A percentile compares a stretch with the other conserved stretches of the same genome.
phyloP scores from a whole-genome alignment of 441 rosid species.

The Kokia cookei region DNA sequence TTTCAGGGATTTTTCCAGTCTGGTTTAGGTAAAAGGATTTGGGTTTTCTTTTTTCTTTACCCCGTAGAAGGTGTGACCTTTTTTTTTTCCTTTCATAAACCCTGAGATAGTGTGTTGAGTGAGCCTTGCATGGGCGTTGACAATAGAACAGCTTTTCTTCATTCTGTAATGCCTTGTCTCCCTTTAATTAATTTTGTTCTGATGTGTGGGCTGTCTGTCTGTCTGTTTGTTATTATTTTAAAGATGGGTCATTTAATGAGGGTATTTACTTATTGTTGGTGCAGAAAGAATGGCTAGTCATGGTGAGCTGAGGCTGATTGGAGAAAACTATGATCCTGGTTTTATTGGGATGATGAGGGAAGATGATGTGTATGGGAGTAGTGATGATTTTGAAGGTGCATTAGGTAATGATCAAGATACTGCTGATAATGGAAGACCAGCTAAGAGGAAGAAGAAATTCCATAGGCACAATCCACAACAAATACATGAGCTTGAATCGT shows the following conservation, averaged over 20 bases:
- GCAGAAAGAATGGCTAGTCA: constrained; percentile 49
- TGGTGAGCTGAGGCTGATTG: constrained; percentile 16
- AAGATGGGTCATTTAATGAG: constrained; percentile 1
- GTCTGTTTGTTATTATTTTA: background rate
- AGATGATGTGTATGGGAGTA: constrained; percentile 43
- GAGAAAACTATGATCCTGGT: constrained; percentile 21
- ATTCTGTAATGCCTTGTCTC: background rate
- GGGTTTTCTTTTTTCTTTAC: too few species aligned
- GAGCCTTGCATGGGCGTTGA: too few species aligned
- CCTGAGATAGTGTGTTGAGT: too few species aligned
- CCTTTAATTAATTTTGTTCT: constrained; percentile 4
- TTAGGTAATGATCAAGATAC: constrained; percentile 59
- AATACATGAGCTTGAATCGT: constrained; percentile 26
- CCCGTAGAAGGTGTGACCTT: too few species aligned
- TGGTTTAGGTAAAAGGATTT: too few species aligned
- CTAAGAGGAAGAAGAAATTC: constrained; percentile 37
- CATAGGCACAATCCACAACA: constrained; percentile 43
- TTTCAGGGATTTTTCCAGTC: background rate
- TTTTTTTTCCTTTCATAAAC: too few species aligned
- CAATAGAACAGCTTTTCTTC: background rate
- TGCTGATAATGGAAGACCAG: constrained; percentile 30
- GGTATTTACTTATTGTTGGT: background rate
- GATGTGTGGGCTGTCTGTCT: constrained; percentile 2
- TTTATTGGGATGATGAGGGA: constrained; percentile 19
- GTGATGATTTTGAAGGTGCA: constrained; percentile 39